Conservation (phyloP, 129 eudicot species). For the Centrapalus pauciflorus region DNA sequence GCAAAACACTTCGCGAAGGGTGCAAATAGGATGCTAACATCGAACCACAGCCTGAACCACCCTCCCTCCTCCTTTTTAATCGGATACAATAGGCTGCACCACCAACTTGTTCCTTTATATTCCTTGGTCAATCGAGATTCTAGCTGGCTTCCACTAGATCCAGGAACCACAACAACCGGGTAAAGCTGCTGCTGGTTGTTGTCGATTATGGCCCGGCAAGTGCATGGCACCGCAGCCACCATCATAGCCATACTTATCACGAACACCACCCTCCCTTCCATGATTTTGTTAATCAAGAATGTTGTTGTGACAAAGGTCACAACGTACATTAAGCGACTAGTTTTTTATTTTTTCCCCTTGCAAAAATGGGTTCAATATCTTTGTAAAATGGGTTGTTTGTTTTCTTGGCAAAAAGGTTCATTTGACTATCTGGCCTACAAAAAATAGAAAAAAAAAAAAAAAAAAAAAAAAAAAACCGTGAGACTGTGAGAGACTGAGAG, state of each 20-base stretch:
- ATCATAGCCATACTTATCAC: conserved; percentile 20
- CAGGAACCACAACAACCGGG: conserved; percentile 73
- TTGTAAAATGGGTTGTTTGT: no score
- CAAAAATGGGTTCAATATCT: no score
- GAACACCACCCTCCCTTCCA: not conserved
- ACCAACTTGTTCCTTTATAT: conserved; percentile 36
- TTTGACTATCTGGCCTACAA: no score
- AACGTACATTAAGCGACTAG: no score
- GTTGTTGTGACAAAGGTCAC: no score
- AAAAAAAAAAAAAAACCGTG: no score
- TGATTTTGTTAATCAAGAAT: no score
- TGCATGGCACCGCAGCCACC: conserved; percentile 3
- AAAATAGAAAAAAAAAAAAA: no score
- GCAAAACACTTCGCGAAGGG: conserved; percentile 58
- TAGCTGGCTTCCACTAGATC: conserved; percentile 85
- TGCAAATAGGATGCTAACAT: conserved; percentile 46
- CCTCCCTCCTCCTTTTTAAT: conserved; percentile 33
- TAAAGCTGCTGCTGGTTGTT: conserved; percentile 31
- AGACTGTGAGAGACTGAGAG: no score
- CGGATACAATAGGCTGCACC: conserved; percentile 45
- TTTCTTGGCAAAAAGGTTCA: no score
- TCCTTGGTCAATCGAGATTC: conserved; percentile 65
- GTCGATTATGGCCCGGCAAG: conserved; percentile 21
- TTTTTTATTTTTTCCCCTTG: no score
- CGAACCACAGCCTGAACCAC: conserved; percentile 96